Conservation (phyloP, 805 yeast species). For the Suhomyces tanzawaensis region DNA sequence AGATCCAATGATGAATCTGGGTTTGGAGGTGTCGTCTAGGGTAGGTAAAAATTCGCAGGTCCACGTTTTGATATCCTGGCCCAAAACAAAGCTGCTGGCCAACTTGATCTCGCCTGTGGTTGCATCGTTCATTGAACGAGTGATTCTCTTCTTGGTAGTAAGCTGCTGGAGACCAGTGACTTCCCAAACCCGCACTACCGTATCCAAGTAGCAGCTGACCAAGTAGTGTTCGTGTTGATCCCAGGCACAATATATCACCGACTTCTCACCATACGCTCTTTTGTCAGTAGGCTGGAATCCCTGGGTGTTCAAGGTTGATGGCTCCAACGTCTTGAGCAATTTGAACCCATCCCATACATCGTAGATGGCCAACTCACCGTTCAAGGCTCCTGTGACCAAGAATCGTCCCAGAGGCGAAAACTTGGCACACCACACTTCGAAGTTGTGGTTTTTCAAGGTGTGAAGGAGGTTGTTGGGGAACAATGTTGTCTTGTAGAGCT, state of each 20-base stretch:
- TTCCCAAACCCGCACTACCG: conserved; percentile 68
- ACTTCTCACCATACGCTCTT: conserved; percentile 31
- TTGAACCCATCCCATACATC: conserved; percentile 50
- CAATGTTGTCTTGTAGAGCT: conserved; percentile 7
- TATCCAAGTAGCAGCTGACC: conserved; percentile 72
- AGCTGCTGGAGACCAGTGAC: conserved; percentile 31
- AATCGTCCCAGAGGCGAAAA: conserved; percentile 76
- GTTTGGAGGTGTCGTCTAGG: conserved; percentile 32
- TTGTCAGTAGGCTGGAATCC: conserved; percentile 26
- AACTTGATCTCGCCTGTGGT: conserved; percentile 18
- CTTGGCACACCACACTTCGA: conserved; percentile 82
- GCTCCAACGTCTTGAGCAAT: conserved; percentile 28
- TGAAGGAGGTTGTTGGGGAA: conserved; percentile 51
- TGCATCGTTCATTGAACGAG: conserved; percentile 24
- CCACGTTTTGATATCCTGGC: conserved; percentile 39
- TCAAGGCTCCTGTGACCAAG: conserved; percentile 76
- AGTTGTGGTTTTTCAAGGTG: conserved; percentile 51
- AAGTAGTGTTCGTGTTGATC: conserved; percentile 67
- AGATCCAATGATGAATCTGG: conserved; percentile 66
- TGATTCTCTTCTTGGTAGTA: conserved; percentile 18
- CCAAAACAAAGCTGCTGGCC: conserved; percentile 37
- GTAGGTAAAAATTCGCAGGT: conserved; percentile 68
- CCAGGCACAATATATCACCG: conserved; percentile 70
- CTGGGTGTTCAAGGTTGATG: conserved; percentile 26
- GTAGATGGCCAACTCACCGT: conserved; percentile 61